Conservation (phyloP, 2,329 filamentous ascomycete genomes). For the Trichocomaceae sp. region DNA sequence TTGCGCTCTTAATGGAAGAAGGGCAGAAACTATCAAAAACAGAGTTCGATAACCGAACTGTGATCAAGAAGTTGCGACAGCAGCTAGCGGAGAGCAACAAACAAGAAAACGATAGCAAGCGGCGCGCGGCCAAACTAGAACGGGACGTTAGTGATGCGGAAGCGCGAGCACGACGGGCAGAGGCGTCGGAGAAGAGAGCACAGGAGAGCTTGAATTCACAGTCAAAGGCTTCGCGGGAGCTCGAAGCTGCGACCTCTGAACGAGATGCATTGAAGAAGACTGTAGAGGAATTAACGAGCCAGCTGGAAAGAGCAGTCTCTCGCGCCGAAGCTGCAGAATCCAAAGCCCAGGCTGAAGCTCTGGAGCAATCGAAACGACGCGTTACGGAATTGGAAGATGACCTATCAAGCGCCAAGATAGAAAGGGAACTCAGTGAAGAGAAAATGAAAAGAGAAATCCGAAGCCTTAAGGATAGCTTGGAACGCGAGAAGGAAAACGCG, state of each 20-base stretch:
- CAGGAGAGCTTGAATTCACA: constrained; percentile 50
- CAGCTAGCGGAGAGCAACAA: constrained; percentile 49
- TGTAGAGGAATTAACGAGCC: constrained; percentile 61
- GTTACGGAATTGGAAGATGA: constrained; percentile 56
- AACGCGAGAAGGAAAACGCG: constrained; percentile 64
- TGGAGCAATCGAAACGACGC: constrained; percentile 58
- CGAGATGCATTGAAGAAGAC: constrained; percentile 57
- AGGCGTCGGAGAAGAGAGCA: constrained; percentile 53
- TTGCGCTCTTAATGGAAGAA: constrained; percentile 84
- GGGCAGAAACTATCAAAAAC: constrained; percentile 79
- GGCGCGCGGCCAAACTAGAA: constrained; percentile 56
- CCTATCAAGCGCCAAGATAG: constrained; percentile 60
- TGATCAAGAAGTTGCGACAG: constrained; percentile 69
- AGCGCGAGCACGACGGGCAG: constrained; percentile 54
- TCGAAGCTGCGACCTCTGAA: constrained; percentile 58
- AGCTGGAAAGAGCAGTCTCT: constrained; percentile 61
- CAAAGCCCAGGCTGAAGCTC: constrained; percentile 59
- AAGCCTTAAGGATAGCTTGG: constrained; percentile 66
- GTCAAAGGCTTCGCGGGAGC: constrained; percentile 49
- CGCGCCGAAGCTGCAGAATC: constrained; percentile 61
- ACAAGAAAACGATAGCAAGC: constrained; percentile 41
- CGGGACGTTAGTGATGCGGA: constrained; percentile 44
- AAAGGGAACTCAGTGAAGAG: constrained; percentile 69
- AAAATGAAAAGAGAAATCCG: constrained; percentile 62
- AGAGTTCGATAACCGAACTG: constrained; percentile 75